phyloP scores from a whole-genome alignment of 495 filamentous ascomycete genomes.

The Tuber borchii region DNA sequence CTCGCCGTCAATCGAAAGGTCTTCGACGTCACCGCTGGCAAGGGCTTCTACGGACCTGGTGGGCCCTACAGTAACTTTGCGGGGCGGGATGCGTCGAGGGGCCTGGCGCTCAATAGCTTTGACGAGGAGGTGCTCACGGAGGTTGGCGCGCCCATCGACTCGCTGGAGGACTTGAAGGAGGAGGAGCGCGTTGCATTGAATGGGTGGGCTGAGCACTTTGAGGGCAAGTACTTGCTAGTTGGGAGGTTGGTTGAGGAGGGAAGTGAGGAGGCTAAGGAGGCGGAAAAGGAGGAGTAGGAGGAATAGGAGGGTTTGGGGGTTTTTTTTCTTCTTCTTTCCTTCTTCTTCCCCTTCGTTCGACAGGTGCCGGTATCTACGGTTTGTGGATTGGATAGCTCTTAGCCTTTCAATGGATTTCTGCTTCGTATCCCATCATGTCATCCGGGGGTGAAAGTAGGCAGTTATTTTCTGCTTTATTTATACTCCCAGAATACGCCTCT shows the following conservation, averaged over 20 bases:
- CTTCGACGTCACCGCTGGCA: conserved; percentile 78
- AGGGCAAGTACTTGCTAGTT: conserved; percentile 88
- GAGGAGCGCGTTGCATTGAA: conserved; percentile 77
- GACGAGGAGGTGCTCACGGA: conserved; percentile 95
- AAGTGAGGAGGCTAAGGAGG: conserved; percentile 45
- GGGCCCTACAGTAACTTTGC: conserved; percentile 93
- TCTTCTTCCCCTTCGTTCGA: conserved; percentile 1
- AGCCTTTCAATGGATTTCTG: not conserved
- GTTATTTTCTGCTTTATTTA: not conserved
- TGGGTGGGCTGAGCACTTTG: conserved; percentile 89
- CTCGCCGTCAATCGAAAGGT: conserved; percentile 76
- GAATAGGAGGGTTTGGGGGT: not conserved
- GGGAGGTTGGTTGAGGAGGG: conserved; percentile 77
- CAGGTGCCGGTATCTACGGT: not conserved
- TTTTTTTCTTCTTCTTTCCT: conserved; percentile 9
- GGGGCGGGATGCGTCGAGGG: conserved; percentile 85
- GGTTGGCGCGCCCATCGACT: conserved; percentile 77
- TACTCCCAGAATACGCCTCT: not conserved
- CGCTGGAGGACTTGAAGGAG: conserved; percentile 61
- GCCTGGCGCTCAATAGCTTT: conserved; percentile 85
- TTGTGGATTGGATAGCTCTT: not conserved
- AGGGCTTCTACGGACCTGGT: conserved; percentile 88
- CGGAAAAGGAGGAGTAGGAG: conserved; percentile 13
- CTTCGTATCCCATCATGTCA: not conserved
- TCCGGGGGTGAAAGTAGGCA: not conserved